A percentile compares a stretch with the other conserved stretches of the same genome.
phyloP scores from a whole-genome alignment of 176 grass and related monocot genomes.

The Areca catechu region DNA sequence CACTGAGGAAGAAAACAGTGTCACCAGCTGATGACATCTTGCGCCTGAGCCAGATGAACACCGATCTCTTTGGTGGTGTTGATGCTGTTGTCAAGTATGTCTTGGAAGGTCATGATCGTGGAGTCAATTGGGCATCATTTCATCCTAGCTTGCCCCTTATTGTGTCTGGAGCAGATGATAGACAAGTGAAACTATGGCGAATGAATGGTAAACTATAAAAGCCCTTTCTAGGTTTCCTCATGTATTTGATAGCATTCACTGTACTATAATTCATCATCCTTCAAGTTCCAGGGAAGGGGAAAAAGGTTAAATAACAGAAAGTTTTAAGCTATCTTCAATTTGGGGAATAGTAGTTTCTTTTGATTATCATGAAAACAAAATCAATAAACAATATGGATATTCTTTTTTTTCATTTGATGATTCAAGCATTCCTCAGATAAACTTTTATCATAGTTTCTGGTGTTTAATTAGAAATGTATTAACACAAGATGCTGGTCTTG shows the following conservation, averaged over 20 bases:
- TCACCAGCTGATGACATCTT: constrained; percentile 74
- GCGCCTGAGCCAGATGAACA: constrained; percentile 79
- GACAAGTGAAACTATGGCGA: constrained; percentile 85
- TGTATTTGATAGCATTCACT: too few relatives aligned
- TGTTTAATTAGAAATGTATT: too few relatives aligned
- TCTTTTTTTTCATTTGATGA: too few relatives aligned
- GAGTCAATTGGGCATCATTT: constrained; percentile 87
- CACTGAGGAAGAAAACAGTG: constrained; percentile 58
- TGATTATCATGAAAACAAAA: too few relatives aligned
- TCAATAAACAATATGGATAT: too few relatives aligned
- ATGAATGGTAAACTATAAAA: constrained; percentile 66
- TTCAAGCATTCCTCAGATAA: not conserved
- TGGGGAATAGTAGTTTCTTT: too few relatives aligned
- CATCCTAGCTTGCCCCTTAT: constrained; percentile 74
- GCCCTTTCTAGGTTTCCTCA: not conserved
- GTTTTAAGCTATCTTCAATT: too few relatives aligned
- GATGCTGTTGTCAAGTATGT: constrained; percentile 88
- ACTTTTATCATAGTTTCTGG: constrained; percentile 3
- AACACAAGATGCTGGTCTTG: too few relatives aligned
- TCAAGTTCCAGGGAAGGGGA: too few relatives aligned
- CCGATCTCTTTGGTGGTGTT: constrained; percentile 78
- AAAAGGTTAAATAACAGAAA: too few relatives aligned
- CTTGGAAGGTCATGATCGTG: constrained; percentile 85
- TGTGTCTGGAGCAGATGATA: constrained; percentile 83
- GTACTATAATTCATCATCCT: too few relatives aligned